Evolutionary conservation across 1,284 basidiomycete species (phyloP).

Genomic region (Apiotrichum domesticum): DNA sequence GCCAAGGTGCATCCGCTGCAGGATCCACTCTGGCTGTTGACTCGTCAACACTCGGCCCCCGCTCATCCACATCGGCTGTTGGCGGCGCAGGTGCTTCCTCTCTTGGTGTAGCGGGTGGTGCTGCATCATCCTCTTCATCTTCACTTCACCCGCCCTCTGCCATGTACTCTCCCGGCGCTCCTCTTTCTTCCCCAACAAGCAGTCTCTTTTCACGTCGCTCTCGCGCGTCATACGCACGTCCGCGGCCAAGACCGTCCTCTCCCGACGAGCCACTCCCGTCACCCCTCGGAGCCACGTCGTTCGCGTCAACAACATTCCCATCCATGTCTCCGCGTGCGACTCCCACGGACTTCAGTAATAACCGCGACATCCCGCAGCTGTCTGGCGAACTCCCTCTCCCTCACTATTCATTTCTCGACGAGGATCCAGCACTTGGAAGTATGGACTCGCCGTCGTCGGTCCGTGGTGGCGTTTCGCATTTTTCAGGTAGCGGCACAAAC

Average conservation of each 20-base stretch:
- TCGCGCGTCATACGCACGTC: neutral
- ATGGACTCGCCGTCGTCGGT: neutral
- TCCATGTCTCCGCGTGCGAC: neutral
- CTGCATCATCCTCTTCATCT: neutral
- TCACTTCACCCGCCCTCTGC: neutral
- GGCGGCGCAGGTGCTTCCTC: neutral
- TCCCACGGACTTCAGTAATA: neutral
- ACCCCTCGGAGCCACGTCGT: neutral
- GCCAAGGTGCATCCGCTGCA: too few relatives aligned
- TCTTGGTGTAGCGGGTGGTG: neutral
- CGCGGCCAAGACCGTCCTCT: neutral
- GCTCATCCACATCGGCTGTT: neutral
- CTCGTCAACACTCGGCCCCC: neutral
- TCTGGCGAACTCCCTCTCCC: neutral
- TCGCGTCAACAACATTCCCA: neutral
- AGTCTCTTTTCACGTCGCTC: neutral
- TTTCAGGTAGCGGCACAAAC: neutral
- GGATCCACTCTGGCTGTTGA: neutral
- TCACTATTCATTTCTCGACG: slow-evolving; percentile 1
- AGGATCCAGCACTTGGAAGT: neutral
- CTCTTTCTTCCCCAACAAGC: neutral
- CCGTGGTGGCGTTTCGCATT: neutral
- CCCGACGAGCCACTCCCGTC: neutral
- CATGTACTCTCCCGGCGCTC: neutral
- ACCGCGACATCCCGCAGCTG: neutral